Percentiles rank a stretch among this genome's conserved stretches.
Conservation (phyloP, 148 eudicot species). For the Nepenthes mirabilis region DNA sequence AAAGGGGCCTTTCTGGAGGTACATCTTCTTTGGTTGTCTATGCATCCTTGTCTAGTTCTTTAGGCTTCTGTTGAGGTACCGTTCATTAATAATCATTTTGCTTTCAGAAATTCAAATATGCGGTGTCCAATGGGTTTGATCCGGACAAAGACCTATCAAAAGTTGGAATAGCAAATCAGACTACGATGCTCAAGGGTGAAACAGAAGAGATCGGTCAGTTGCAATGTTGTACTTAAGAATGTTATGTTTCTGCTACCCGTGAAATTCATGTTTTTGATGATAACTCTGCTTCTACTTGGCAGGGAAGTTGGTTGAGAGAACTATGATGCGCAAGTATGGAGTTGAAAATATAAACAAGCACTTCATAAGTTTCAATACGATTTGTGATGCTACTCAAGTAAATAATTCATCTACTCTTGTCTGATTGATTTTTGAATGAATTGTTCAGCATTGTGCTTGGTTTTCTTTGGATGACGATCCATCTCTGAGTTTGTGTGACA, state of each 20-base stretch:
- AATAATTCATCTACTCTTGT: slow-evolving; percentile 1
- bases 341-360: slow-evolving; percentile 67
- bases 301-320: slow-evolving; percentile 80
- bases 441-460: too few relatives aligned
- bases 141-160: slow-evolving; percentile 79
- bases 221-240: background rate
- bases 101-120: slow-evolving; percentile 80
- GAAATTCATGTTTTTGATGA: background rate
- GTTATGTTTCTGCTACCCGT: background rate
- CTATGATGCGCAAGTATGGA: slow-evolving; percentile 86
- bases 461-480: too few relatives aligned
- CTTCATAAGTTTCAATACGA: slow-evolving; percentile 90
- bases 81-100: slow-evolving; percentile 1
- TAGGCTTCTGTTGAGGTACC: background rate
- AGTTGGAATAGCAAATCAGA: slow-evolving; percentile 94
- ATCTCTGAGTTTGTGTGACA: too few relatives aligned
- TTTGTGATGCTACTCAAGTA: slow-evolving; percentile 98
- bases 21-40: slow-evolving; percentile 1
- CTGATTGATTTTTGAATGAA: background rate
- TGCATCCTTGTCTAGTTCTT: background rate
- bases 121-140: slow-evolving; percentile 85
- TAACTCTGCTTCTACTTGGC: slow-evolving; percentile 8
- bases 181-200: slow-evolving; percentile 99
- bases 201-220: slow-evolving; percentile 94
- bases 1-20: slow-evolving; percentile 89